Evolutionary conservation across 2,329 filamentous ascomycete genomes (phyloP), one percentile per base, ranked within the genome.

Genomic region (Colletotrichum sp.): DNA sequence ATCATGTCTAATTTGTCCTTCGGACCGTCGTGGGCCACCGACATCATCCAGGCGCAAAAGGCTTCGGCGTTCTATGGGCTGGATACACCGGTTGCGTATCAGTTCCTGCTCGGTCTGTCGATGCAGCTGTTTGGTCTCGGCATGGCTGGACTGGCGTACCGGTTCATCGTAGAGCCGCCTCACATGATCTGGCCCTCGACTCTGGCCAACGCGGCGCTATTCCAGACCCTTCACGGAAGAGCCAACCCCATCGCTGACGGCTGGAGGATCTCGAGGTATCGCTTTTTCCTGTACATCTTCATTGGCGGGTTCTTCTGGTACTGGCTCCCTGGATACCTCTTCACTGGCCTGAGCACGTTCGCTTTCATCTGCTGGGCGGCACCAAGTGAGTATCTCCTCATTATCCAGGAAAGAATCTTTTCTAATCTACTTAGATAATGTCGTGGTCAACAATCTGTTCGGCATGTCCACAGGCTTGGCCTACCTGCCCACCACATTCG

Each of bases 391-490:
- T 75, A 8, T 22, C 2, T 19, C 3, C 30, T 16, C 1, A 48
- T 2, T 60, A 80, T 4, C 80, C 80, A 28, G 22, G 72, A 15
- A 76, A 78, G 12, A 63, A 81, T 15, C 68, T 30, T 48, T 25
- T 12, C 72, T 74, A 8, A 74, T 28, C 2, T 0, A n/a, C 11
- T 34, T 8, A 75, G 73, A 94, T 64, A 94, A 91, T 75, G 86
- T 90, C 0, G 85, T 94, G 11, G 84, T 95, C 39, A 95, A 95
- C 78, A 93, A 95, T 81, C 80, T 95, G 1, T 95, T 95, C 78
- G 83, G 83, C 27, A 80, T 80, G 52, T 79, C 79, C 27, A 81
- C 79, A 5, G 83, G 83, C 2, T 61, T 84, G 7, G 83, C 82
- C 2, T 67, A 82, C 52, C 80, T 81, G 60, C 80, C 80, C 6